Conservation (phyloP, 2,329 filamentous ascomycete species). For the Emergomyces pasteurianus region DNA sequence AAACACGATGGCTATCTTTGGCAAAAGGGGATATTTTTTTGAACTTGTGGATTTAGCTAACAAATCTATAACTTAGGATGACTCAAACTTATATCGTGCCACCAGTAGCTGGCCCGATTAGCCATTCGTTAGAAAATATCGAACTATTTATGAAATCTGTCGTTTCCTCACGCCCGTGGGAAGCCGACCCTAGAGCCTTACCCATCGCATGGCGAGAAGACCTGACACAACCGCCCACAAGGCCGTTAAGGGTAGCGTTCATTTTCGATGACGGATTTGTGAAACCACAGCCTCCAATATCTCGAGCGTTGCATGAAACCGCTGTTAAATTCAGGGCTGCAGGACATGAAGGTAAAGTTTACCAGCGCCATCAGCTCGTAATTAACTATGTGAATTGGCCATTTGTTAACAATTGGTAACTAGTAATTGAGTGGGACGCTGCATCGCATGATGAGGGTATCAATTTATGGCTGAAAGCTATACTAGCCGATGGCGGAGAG, state of each 20-base stretch:
- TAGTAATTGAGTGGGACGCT: slow-evolving; percentile 25
- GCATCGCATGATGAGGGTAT: slow-evolving; percentile 19
- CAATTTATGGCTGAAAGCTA: slow-evolving; percentile 22
- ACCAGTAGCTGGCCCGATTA: slow-evolving; percentile 20
- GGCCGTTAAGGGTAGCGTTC: slow-evolving; percentile 49
- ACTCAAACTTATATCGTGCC: slow-evolving; percentile 17
- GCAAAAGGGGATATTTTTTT: neutral
- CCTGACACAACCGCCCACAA: slow-evolving; percentile 13
- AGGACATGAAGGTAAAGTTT: slow-evolving; percentile 38
- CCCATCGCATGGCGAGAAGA: slow-evolving; percentile 27
- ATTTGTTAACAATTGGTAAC: neutral
- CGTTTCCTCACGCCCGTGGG: slow-evolving; percentile 25
- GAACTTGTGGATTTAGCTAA: no score
- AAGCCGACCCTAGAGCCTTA: slow-evolving; percentile 24
- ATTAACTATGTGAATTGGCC: neutral
- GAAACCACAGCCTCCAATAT: slow-evolving; percentile 48
- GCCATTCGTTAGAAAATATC: slow-evolving; percentile 15
- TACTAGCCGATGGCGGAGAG: slow-evolving; percentile 24
- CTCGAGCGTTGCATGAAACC: slow-evolving; percentile 41
- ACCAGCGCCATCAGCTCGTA: neutral
- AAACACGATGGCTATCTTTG: slow-evolving; percentile 20
- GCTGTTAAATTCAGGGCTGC: slow-evolving; percentile 48
- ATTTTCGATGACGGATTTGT: slow-evolving; percentile 50
- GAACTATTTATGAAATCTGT: slow-evolving; percentile 22
- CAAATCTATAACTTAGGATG: slow-evolving; percentile 8